Conservation (phyloP, 345 rosid species). For the Lumnitzera racemosa region DNA sequence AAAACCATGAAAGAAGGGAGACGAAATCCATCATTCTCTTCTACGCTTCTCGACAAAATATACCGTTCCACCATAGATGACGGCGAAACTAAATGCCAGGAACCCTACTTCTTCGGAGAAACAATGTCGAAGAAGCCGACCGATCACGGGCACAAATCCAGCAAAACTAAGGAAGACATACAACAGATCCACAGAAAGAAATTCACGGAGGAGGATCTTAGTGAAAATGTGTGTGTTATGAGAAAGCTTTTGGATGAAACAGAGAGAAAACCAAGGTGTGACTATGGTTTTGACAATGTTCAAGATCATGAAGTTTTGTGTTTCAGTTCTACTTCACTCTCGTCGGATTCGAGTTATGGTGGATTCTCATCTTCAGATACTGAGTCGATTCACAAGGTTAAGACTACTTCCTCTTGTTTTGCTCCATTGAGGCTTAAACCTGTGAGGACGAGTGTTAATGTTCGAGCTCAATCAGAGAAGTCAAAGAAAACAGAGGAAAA, state of each 20-base stretch:
- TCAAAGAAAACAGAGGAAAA: slow-evolving; percentile 19
- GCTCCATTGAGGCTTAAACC: slow-evolving; percentile 34
- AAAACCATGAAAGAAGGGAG: slow-evolving; percentile 16
- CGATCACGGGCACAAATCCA: slow-evolving; percentile 1
- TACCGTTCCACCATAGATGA: slow-evolving; percentile 60
- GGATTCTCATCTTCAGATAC: slow-evolving; percentile 82
- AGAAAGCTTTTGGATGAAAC: slow-evolving; percentile 12
- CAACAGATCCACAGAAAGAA: slow-evolving; percentile 13
- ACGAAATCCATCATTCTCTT: slow-evolving; percentile 74
- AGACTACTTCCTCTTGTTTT: slow-evolving; percentile 32
- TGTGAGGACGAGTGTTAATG: slow-evolving; percentile 19
- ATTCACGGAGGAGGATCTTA: slow-evolving; percentile 31
- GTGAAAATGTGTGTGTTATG: slow-evolving; percentile 10
- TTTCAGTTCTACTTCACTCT: slow-evolving; percentile 60
- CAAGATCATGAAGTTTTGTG: slow-evolving; percentile 39
- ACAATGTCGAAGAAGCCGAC: slow-evolving; percentile 22
- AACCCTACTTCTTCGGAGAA: slow-evolving; percentile 32
- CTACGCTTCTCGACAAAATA: slow-evolving; percentile 79
- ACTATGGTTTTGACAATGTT: slow-evolving; percentile 5
- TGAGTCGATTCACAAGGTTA: slow-evolving; percentile 40
- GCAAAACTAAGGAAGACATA: no score
- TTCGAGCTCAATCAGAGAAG: slow-evolving; percentile 20
- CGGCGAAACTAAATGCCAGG: slow-evolving; percentile 21
- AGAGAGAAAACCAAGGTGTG: slow-evolving; percentile 14
- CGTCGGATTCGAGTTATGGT: slow-evolving; percentile 72